Conservation (phyloP, 1,139 yeast genomes). For the Tardiomyces blankii region DNA sequence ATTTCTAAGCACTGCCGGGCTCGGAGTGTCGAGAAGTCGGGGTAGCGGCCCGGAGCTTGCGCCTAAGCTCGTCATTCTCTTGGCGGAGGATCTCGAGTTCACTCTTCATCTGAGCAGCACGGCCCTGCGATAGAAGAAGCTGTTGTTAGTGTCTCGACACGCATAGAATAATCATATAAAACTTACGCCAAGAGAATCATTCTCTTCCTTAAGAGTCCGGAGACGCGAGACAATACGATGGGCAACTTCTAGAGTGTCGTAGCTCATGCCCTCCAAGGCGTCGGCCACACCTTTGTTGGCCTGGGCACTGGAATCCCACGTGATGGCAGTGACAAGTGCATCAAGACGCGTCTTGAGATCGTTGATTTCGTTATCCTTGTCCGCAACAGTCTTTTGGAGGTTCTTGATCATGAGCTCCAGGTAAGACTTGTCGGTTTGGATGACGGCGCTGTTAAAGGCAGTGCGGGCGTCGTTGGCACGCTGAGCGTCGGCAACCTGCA, state of each 20-base stretch:
- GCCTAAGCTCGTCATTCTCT: slow-evolving; percentile 24
- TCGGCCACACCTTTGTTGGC: not conserved
- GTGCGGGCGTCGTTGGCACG: not conserved
- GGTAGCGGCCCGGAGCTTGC: not conserved
- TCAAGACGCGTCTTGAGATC: not conserved
- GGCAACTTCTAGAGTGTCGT: slow-evolving; percentile 61
- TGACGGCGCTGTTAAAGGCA: not conserved
- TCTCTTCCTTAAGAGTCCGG: slow-evolving; percentile 51
- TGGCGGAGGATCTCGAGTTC: slow-evolving; percentile 51
- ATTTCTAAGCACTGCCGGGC: too few relatives aligned
- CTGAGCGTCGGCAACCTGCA: not conserved
- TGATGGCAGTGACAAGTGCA: not conserved
- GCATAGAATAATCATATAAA: not conserved
- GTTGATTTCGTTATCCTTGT: not conserved
- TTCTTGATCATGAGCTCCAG: not conserved
- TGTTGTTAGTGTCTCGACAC: not conserved
- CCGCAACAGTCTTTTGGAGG: not conserved
- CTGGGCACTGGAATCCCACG: not conserved
- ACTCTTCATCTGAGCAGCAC: slow-evolving; percentile 55
- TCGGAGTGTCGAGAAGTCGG: too few relatives aligned
- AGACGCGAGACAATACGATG: slow-evolving; percentile 60
- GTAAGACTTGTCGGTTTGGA: not conserved
- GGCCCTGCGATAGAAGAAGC: slow-evolving; percentile 45
- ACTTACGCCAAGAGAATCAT: slow-evolving; percentile 42
- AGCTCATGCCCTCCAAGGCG: not conserved